These are phyloP conservation scores for Phialophora macrospora DNA, from an alignment of 2,329 filamentous ascomycete species.

Conservation along the genomic window DNA sequence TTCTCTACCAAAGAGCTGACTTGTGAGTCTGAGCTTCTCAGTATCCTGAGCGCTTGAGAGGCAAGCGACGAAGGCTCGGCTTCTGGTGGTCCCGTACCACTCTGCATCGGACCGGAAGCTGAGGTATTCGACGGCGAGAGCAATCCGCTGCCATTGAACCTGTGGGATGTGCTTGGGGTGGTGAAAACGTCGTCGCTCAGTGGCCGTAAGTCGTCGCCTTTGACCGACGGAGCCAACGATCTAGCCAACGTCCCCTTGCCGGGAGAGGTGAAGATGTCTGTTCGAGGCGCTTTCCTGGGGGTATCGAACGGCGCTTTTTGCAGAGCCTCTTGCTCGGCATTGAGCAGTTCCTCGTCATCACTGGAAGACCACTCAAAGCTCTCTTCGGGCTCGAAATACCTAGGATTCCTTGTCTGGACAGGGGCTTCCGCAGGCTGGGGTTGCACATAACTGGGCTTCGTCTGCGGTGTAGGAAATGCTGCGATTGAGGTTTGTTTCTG, in stretches of 20 bases:
- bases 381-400: slow-evolving; percentile 44
- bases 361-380: slow-evolving; percentile 48
- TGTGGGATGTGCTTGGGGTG: slow-evolving; percentile 35
- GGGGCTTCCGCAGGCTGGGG: neutral
- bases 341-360: slow-evolving; percentile 44
- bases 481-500: slow-evolving; percentile 25
- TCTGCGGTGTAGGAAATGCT: slow-evolving; percentile 32
- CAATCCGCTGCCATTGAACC: slow-evolving; percentile 24
- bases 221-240: slow-evolving; percentile 31
- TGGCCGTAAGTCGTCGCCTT: slow-evolving; percentile 21
- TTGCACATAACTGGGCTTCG: neutral
- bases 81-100: slow-evolving; percentile 33
- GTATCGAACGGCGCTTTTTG: slow-evolving; percentile 39
- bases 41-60: slow-evolving; percentile 42
- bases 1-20: slow-evolving; percentile 45
- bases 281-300: slow-evolving; percentile 47
- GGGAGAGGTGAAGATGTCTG: slow-evolving; percentile 43
- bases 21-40: slow-evolving; percentile 43
- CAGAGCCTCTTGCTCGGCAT: slow-evolving; percentile 40
- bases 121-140: slow-evolving; percentile 34
- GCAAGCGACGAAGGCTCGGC: slow-evolving; percentile 42
- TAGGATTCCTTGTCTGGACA: slow-evolving; percentile 1
- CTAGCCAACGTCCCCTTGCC: slow-evolving; percentile 47
- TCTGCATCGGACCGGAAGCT: slow-evolving; percentile 15
- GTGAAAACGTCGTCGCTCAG: slow-evolving; percentile 37